These are phyloP conservation scores for Colletotrichum viniferum DNA, from an alignment of 2,329 filamentous ascomycete genomes.

Conservation along the genomic window DNA sequence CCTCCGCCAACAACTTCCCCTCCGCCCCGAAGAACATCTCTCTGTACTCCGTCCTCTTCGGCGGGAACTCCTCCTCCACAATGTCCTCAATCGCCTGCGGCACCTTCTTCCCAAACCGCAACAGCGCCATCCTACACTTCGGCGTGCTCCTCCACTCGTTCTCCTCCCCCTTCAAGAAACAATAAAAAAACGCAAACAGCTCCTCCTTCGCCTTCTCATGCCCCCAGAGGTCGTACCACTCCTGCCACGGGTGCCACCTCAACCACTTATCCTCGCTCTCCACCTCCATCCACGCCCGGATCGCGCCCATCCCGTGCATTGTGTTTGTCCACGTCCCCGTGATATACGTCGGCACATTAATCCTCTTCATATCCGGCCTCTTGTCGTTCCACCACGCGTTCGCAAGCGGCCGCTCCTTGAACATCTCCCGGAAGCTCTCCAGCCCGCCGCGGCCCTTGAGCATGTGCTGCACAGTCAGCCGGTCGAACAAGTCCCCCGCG, in stretches of 20 bases:
- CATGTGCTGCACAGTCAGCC: constrained; percentile 21
- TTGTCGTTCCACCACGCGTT: constrained; percentile 30
- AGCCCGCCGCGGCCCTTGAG: constrained; percentile 25
- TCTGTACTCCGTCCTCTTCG: constrained; percentile 11
- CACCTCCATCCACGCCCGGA: constrained; percentile 33
- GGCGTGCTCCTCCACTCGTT: constrained; percentile 52
- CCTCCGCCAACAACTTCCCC: constrained; percentile 36
- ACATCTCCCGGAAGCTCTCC: constrained; percentile 26
- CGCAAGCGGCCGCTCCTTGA: constrained; percentile 22
- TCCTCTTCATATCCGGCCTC: constrained; percentile 24
- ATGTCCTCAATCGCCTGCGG: constrained; percentile 30
- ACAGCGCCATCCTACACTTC: constrained; percentile 41
- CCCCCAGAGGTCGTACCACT: constrained; percentile 4
- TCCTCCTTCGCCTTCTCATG: constrained; percentile 30
- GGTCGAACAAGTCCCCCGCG: constrained; percentile 23
- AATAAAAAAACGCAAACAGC: constrained; percentile 48
- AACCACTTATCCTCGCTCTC: constrained; percentile 46
- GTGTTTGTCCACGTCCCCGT: constrained; percentile 18
- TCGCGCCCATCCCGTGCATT: constrained; percentile 31
- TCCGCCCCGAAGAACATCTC: constrained; percentile 35
- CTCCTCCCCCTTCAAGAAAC: constrained; percentile 43
- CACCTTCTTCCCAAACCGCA: constrained; percentile 30
- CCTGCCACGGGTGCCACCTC: constrained; percentile 9
- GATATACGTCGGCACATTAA: constrained; percentile 26
- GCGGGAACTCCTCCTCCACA: constrained; percentile 31